These are phyloP conservation scores for Irpex sp. DNA, from an alignment of 1,284 basidiomycete genomes.

Conservation along the genomic window DNA sequence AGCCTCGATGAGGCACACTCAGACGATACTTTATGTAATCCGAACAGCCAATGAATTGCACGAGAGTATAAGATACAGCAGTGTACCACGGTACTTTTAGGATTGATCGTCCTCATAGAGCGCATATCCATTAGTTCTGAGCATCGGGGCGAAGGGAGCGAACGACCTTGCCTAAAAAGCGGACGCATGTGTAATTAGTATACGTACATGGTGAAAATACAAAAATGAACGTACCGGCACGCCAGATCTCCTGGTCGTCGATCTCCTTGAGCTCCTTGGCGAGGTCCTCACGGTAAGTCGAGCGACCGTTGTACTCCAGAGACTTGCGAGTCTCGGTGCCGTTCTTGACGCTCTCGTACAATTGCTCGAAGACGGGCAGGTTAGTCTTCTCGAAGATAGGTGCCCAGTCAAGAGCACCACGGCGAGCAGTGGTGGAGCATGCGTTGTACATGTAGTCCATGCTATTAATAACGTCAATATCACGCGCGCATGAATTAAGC, in stretches of 20 bases:
- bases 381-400: slow-evolving; percentile 95
- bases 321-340: slow-evolving; percentile 97
- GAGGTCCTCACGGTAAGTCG: slow-evolving; percentile 93
- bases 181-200: slow-evolving; percentile 13
- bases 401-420: slow-evolving; percentile 99
- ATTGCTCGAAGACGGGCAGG: slow-evolving; percentile 88
- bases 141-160: slow-evolving; percentile 7
- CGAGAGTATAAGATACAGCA: slow-evolving; percentile 3
- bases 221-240: slow-evolving; percentile 66
- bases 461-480: slow-evolving; percentile 34
- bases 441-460: slow-evolving; percentile 99
- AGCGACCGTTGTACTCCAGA: slow-evolving; percentile 92
- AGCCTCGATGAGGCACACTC: background rate
- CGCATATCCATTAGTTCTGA: background rate
- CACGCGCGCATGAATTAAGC: background rate
- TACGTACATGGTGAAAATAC: slow-evolving; percentile 70
- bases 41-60: background rate
- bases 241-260: slow-evolving; percentile 97
- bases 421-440: slow-evolving; percentile 98
- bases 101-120: background rate
- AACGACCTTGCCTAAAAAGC: slow-evolving; percentile 7
- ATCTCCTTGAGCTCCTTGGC: slow-evolving; percentile 94
- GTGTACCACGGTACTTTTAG: slow-evolving; percentile 9
- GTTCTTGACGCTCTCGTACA: slow-evolving; percentile 93
- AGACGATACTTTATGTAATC: background rate